Evolutionary conservation across 1,284 basidiomycete species (phyloP).

Genomic region (Cutaneotrichosporon sp.): DNA sequence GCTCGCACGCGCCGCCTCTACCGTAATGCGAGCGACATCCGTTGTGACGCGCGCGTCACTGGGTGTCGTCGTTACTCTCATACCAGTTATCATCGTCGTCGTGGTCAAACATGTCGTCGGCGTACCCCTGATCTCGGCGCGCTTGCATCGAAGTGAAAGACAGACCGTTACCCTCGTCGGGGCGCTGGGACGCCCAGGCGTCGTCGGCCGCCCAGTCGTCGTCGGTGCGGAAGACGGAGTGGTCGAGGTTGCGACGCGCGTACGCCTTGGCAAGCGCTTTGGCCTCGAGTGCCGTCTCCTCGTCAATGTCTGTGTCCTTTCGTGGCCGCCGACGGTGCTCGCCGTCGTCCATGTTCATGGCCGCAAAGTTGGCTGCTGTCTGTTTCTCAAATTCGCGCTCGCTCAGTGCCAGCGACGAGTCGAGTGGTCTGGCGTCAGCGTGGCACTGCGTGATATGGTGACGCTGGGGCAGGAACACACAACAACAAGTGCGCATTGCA

Average conservation of each 20-base stretch:
- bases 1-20: no score
- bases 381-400: constrained; percentile 37
- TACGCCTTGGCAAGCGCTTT: not conserved
- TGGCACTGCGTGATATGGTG: no score
- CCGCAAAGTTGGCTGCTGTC: constrained; percentile 24
- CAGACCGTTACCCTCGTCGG: constrained; percentile 24
- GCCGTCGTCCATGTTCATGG: not conserved
- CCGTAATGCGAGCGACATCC: constrained; percentile 2
- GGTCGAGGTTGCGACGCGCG: constrained; percentile 4
- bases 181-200: constrained; percentile 11
- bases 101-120: constrained; percentile 19
- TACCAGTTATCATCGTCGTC: constrained; percentile 25
- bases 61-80: constrained; percentile 39
- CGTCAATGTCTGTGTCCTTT: not conserved
- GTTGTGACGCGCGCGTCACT: constrained; percentile 2
- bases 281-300: constrained; percentile 8
- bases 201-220: constrained; percentile 12
- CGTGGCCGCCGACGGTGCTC: no score
- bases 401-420: constrained; percentile 28
- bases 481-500: no score
- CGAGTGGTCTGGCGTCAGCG: constrained; percentile 29
- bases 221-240: constrained; percentile 20
- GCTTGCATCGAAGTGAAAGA: constrained; percentile 19
- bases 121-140: constrained; percentile 19
- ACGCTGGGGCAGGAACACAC: no score